Conservation (phyloP, 2,329 filamentous ascomycete genomes). For the Aspergillus aculeatus region DNA sequence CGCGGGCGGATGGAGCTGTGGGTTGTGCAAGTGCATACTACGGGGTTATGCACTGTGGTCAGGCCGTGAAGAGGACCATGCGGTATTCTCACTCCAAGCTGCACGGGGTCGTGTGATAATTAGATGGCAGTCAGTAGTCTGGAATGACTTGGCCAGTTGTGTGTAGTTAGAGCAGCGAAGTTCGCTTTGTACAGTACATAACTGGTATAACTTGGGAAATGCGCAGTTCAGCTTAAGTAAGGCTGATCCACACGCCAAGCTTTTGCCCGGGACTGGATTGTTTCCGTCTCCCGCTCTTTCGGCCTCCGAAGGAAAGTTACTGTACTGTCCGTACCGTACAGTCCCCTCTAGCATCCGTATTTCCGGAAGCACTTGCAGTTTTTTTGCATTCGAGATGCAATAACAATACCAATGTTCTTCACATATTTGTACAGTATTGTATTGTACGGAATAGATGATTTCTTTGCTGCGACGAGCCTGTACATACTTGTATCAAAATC, state of each 20-base stretch:
- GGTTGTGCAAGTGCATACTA: too few relatives aligned
- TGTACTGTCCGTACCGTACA: too few relatives aligned
- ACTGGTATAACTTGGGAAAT: neutral
- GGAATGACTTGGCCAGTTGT: neutral
- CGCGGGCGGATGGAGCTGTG: too few relatives aligned
- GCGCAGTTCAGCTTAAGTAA: neutral
- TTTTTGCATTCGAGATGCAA: neutral
- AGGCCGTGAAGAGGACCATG: too few relatives aligned
- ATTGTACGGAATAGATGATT: too few relatives aligned
- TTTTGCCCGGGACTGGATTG: neutral
- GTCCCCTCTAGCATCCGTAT: neutral
- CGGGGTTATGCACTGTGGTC: too few relatives aligned
- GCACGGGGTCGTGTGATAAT: neutral
- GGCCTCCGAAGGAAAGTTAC: neutral
- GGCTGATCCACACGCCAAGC: neutral
- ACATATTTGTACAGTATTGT: too few relatives aligned
- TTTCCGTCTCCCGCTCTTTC: neutral
- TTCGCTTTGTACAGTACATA: neutral
- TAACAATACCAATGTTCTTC: too few relatives aligned
- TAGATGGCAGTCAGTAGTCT: neutral
- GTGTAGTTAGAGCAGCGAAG: too few relatives aligned
- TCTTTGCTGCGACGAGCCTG: too few relatives aligned
- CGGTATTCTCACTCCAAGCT: too few relatives aligned
- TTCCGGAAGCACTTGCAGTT: neutral
- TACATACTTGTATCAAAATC: too few relatives aligned